Evolutionary conservation across 73 alveolate species (phyloP).

Genomic region (Chromera velia): DNA sequence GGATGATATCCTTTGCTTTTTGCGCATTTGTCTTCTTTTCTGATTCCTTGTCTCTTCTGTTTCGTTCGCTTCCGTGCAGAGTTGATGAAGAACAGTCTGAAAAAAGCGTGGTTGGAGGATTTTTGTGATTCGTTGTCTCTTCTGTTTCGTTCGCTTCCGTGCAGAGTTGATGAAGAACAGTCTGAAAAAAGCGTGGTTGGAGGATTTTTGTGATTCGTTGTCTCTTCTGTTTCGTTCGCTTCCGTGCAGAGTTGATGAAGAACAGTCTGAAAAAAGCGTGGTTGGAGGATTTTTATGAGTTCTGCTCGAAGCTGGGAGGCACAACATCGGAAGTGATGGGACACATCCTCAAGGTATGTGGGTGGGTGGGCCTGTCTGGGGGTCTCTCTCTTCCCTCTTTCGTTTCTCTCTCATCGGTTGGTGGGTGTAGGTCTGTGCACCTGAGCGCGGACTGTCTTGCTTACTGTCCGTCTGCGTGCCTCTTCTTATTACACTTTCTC

Average conservation of each 20-base stretch:
- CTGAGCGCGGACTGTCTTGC: slow-evolving; percentile 77
- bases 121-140: too few relatives aligned
- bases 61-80: too few relatives aligned
- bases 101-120: slow-evolving; percentile 93
- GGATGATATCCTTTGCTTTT: too few relatives aligned
- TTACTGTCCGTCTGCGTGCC: slow-evolving; percentile 93
- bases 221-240: too few relatives aligned
- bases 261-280: slow-evolving; percentile 84
- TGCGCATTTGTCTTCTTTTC: background rate
- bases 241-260: slow-evolving; percentile 84
- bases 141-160: too few relatives aligned
- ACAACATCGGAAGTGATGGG: slow-evolving; percentile 70
- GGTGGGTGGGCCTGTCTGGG: too few relatives aligned
- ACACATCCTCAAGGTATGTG: background rate
- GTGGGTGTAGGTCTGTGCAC: too few relatives aligned
- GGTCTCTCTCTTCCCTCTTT: too few relatives aligned
- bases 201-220: too few relatives aligned
- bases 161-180: slow-evolving; percentile 75
- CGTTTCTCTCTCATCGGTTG: too few relatives aligned
- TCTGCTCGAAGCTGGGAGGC: slow-evolving; percentile 71
- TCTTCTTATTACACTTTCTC: too few relatives aligned
- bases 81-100: slow-evolving; percentile 72
- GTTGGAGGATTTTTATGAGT: slow-evolving; percentile 86
- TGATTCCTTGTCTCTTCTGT: too few relatives aligned
- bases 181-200: slow-evolving; percentile 90